Percentiles rank a stretch among this genome's conserved stretches.
These are phyloP conservation scores for Rhizomucor miehei DNA, from an alignment of 371 early-diverging fungal species.

Conservation along the genomic window DNA sequence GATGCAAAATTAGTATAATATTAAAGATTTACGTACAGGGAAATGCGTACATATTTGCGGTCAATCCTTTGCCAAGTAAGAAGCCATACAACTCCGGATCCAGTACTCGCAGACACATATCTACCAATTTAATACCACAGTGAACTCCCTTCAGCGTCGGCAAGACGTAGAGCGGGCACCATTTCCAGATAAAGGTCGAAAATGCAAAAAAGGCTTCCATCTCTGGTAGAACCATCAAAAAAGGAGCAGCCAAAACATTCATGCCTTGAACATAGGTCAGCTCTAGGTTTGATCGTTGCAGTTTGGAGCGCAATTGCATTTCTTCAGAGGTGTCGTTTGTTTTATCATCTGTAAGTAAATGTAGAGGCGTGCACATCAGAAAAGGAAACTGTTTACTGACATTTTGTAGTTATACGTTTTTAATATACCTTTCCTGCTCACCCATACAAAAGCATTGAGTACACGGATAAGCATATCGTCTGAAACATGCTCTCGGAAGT, in stretches of 20 bases:
- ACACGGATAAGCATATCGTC: conserved; percentile 79
- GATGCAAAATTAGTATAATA: too few relatives aligned
- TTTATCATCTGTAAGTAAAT: conserved; percentile 6
- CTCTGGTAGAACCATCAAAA: conserved; percentile 89
- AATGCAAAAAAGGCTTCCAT: conserved; percentile 89
- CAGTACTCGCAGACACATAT: conserved; percentile 69
- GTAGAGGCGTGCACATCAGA: too few relatives aligned
- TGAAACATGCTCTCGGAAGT: conserved; percentile 69
- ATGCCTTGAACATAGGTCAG: conserved; percentile 94
- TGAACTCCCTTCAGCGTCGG: conserved; percentile 90
- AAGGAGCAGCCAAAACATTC: conserved; percentile 93
- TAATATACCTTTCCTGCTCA: conserved; percentile 33
- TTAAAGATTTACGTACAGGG: conserved; percentile 77
- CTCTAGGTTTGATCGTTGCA: conserved; percentile 13
- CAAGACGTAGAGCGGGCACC: conserved; percentile 92
- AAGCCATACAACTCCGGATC: conserved; percentile 77
- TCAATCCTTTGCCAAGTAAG: conserved; percentile 69
- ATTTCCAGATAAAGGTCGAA: conserved; percentile 75
- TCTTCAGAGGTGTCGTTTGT: conserved; percentile 15
- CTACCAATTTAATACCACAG: conserved; percentile 84
- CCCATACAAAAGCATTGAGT: conserved; percentile 88
- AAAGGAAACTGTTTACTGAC: not conserved
- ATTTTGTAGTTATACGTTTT: too few relatives aligned
- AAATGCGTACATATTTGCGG: conserved; percentile 84
- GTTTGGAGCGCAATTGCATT: conserved; percentile 11